These are phyloP conservation scores for Trichoderma atrobrunneum DNA, from an alignment of 2,329 filamentous ascomycete species.

Conservation along the genomic window DNA sequence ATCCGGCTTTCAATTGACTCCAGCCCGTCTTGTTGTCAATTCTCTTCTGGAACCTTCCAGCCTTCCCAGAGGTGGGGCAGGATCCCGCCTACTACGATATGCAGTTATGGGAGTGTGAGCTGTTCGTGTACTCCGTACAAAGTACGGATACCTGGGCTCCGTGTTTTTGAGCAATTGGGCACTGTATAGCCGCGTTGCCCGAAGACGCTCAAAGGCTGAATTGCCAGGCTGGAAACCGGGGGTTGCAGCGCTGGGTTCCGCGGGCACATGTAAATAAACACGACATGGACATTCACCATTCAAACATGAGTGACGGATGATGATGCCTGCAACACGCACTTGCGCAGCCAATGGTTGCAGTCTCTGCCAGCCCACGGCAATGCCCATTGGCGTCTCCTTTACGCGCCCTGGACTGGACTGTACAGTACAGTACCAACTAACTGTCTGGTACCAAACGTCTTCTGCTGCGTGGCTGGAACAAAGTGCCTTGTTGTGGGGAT, in stretches of 20 bases:
- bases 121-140: background rate
- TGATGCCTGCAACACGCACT: background rate
- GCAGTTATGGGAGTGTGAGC: background rate
- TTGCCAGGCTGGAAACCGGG: background rate
- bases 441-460: background rate
- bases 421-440: background rate
- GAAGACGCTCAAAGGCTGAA: background rate
- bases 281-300: background rate
- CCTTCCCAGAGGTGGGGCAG: background rate
- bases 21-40: background rate
- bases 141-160: background rate
- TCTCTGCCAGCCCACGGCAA: background rate
- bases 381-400: background rate
- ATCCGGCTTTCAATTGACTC: background rate
- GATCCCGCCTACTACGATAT: background rate
- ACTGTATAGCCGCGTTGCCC: background rate
- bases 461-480: background rate
- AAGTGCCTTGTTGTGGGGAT: background rate
- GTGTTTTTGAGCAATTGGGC: background rate
- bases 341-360: background rate
- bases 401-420: background rate
- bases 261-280: slow-evolving; percentile 13
- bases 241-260: slow-evolving; percentile 9
- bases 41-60: slow-evolving; percentile 40
- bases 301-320: background rate